phyloP scores from a whole-genome alignment of 2,329 filamentous ascomycete genomes.

The Beauveria bassiana region DNA sequence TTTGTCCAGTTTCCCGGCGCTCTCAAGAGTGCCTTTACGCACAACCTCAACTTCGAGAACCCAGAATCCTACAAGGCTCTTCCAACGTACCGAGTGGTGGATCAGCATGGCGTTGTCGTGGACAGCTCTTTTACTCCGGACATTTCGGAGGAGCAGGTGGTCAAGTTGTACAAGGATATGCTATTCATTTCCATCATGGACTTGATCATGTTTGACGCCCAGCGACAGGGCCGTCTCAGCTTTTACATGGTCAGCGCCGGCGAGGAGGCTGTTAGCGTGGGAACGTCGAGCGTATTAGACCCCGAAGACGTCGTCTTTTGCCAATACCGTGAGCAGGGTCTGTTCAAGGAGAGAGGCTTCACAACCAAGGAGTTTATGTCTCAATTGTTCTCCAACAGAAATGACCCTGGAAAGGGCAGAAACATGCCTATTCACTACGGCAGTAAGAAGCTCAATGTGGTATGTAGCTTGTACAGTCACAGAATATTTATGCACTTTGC shows the following conservation, averaged over 20 bases:
- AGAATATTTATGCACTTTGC: neutral
- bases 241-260: constrained; percentile 98
- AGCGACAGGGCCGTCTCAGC: constrained; percentile 84
- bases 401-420: constrained; percentile 72
- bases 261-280: constrained; percentile 90
- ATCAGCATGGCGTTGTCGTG: constrained; percentile 78
- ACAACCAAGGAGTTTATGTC: constrained; percentile 87
- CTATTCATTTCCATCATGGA: constrained; percentile 77
- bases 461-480: constrained; percentile 32
- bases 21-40: constrained; percentile 87
- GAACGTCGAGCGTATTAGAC: constrained; percentile 75
- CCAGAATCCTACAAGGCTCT: constrained; percentile 68
- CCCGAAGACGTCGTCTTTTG: constrained; percentile 85
- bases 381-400: constrained; percentile 81
- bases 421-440: constrained; percentile 99
- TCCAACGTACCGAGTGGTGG: constrained; percentile 84
- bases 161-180: constrained; percentile 60
- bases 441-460: constrained; percentile 73
- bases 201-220: constrained; percentile 94
- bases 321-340: constrained; percentile 89
- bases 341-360: constrained; percentile 85
- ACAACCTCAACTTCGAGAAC: constrained; percentile 66
- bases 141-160: constrained; percentile 54
- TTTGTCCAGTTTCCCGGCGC: constrained; percentile 83
- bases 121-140: constrained; percentile 64